A percentile compares a stretch with the other conserved stretches of the same genome.
These are phyloP conservation scores for Physaria fendleri DNA, from an alignment of 345 rosid species.

Conservation along the genomic window DNA sequence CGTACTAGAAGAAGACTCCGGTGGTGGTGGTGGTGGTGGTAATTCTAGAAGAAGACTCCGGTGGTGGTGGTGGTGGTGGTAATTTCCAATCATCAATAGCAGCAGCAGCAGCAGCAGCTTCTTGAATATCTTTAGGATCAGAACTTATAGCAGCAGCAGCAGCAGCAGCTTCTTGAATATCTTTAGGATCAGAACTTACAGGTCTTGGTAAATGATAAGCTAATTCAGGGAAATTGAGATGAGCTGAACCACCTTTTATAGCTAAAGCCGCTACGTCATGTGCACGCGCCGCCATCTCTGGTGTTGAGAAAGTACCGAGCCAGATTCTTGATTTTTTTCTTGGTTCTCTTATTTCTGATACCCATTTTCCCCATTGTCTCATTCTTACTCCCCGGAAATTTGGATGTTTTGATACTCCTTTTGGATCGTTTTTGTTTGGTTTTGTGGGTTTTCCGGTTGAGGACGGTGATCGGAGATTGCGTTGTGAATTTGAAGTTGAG, in stretches of 20 bases:
- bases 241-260: constrained; percentile 65
- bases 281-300: constrained; percentile 98
- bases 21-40: too few species aligned
- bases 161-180: constrained; percentile 85
- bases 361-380: constrained; percentile 99
- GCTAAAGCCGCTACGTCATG: constrained; percentile 87
- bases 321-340: constrained; percentile 90
- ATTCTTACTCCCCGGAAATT: constrained; percentile 72
- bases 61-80: too few species aligned
- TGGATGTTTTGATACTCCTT: constrained; percentile 33
- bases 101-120: constrained; percentile 76
- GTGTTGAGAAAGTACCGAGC: constrained; percentile 77
- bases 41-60: constrained; percentile 35
- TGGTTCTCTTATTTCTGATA: constrained; percentile 85
- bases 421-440: constrained; percentile 4
- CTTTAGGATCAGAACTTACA: constrained; percentile 58
- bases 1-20: constrained; percentile 32
- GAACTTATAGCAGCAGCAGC: constrained; percentile 58
- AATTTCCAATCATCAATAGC: constrained; percentile 39
- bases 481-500: not conserved
- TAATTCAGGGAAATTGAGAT: constrained; percentile 73
- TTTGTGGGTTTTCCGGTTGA: not conserved
- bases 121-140: constrained; percentile 81
- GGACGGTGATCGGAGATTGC: constrained; percentile 18
- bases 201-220: constrained; percentile 63